Conservation (phyloP, 176 grass and related monocot genomes). For the Aegilops longissima region DNA sequence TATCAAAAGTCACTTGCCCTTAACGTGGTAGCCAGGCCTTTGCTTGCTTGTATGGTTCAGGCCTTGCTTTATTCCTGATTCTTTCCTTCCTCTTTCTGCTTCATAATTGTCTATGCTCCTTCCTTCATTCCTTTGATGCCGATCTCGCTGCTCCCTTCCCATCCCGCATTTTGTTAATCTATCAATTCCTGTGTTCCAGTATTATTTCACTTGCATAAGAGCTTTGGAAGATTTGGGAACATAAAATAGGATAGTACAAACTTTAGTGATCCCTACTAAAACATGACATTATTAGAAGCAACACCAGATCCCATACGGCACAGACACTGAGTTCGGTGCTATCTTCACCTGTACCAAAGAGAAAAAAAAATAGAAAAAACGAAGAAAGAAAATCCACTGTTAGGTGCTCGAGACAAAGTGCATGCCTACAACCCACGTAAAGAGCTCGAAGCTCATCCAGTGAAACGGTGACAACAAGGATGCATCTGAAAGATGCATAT, state of each 20-base stretch:
- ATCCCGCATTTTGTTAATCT: background rate
- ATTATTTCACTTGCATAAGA: background rate
- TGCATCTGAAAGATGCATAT: background rate
- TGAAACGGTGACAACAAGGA: background rate
- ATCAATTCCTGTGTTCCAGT: background rate
- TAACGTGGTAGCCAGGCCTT: background rate
- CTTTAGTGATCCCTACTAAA: background rate
- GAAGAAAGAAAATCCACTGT: background rate
- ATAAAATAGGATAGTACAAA: background rate
- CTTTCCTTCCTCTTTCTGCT: slow-evolving; percentile 7
- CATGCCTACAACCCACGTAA: background rate
- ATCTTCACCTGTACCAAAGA: background rate
- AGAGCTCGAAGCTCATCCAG: background rate
- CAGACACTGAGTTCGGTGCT: background rate
- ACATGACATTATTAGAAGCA: background rate
- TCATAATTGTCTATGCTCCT: background rate
- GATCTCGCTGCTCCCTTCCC: background rate
- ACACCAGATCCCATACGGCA: background rate
- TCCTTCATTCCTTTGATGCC: background rate
- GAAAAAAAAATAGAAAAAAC: background rate
- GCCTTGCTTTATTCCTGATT: slow-evolving; percentile 26
- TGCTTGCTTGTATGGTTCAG: slow-evolving; percentile 2
- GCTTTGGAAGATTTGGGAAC: no score
- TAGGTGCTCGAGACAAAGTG: slow-evolving; percentile 21
- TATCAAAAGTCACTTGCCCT: background rate